These are phyloP conservation scores for Sarcocystis neurona DNA, from an alignment of 169 alveolate genomes.

Conservation along the genomic window DNA sequence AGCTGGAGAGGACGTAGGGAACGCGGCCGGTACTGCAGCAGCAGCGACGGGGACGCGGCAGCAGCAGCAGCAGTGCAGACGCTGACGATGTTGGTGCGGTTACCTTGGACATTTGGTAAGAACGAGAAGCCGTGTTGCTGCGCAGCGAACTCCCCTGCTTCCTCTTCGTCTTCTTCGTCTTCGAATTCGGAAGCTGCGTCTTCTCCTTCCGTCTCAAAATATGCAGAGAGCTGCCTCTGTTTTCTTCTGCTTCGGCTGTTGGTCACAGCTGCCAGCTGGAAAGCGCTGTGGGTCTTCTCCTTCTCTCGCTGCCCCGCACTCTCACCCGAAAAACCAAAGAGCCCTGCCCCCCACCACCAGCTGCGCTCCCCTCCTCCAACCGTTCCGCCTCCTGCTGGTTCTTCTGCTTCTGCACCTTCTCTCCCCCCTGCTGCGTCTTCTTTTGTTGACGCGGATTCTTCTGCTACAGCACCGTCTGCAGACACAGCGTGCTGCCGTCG, in stretches of 20 bases:
- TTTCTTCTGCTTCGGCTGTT: background rate
- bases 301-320: background rate
- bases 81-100: background rate
- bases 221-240: background rate
- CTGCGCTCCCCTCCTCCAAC: background rate
- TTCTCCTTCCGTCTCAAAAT: background rate
- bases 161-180: background rate
- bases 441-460: background rate
- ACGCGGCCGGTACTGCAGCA: slow-evolving; percentile 12
- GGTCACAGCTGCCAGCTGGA: background rate
- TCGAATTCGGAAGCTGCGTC: background rate
- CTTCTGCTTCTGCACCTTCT: background rate
- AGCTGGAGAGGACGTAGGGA: background rate
- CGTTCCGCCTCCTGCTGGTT: background rate
- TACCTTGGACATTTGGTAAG: background rate
- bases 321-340: background rate
- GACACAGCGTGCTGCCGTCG: background rate
- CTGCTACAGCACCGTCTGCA: background rate
- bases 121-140: background rate
- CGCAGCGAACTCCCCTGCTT: background rate
- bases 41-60: slow-evolving; percentile 14
- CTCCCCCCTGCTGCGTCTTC: background rate
- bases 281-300: background rate
- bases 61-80: slow-evolving; percentile 10
- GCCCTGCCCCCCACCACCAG: background rate